phyloP scores from a whole-genome alignment of 306 rosid genomes.

The Castanea crenata region DNA sequence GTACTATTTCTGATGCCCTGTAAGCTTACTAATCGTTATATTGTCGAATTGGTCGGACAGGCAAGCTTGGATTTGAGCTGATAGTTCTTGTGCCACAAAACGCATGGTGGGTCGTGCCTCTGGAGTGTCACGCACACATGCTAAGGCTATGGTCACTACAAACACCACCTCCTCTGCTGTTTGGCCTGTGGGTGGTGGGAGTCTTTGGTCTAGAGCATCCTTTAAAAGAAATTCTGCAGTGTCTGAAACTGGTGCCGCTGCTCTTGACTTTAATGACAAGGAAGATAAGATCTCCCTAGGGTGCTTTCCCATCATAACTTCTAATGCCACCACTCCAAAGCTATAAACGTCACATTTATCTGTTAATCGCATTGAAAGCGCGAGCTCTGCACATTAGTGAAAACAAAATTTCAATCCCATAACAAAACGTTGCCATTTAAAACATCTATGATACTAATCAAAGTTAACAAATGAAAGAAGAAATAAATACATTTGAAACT shows the following conservation, averaged over 20 bases:
- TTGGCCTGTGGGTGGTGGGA: slow-evolving; percentile 47
- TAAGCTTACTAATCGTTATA: slow-evolving; percentile 32
- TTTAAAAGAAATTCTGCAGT: slow-evolving; percentile 33
- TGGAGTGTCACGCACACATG: slow-evolving; percentile 46
- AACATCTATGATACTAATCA: neutral
- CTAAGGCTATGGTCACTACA: slow-evolving; percentile 44
- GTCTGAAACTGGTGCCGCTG: slow-evolving; percentile 15
- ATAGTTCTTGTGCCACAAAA: slow-evolving; percentile 60
- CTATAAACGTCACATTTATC: slow-evolving; percentile 70
- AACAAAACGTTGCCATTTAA: neutral
- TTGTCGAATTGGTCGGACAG: slow-evolving; percentile 33
- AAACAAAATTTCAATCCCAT: neutral
- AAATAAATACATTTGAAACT: no score
- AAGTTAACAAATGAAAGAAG: neutral
- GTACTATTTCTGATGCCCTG: slow-evolving; percentile 26
- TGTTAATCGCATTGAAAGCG: slow-evolving; percentile 56
- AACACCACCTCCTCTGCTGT: slow-evolving; percentile 43
- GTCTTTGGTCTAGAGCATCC: slow-evolving; percentile 58
- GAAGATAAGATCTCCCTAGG: slow-evolving; percentile 50
- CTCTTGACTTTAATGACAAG: slow-evolving; percentile 7
- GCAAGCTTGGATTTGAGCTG: slow-evolving; percentile 27
- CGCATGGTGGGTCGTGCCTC: slow-evolving; percentile 65
- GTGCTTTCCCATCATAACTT: slow-evolving; percentile 68
- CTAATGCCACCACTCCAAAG: slow-evolving; percentile 61
- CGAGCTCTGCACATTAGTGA: slow-evolving; percentile 47